Conservation (phyloP, 768 basidiomycete species). For the Tricholoma sp. region DNA sequence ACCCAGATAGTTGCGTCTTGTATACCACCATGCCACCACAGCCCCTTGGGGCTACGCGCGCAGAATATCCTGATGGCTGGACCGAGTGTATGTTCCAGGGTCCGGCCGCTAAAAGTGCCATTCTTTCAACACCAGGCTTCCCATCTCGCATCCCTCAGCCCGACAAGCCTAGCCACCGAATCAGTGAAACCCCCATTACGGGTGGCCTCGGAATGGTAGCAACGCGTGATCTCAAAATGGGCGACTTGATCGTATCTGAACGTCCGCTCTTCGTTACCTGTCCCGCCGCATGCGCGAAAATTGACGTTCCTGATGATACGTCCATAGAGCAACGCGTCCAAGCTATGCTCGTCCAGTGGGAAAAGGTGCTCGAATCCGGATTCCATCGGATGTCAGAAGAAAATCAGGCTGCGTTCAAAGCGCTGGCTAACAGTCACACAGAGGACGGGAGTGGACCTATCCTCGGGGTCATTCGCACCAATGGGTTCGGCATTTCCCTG, state of each 20-base stretch:
- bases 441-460: constrained; percentile 29
- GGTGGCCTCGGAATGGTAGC: constrained; percentile 4
- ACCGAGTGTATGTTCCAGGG: constrained; percentile 7
- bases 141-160: constrained; percentile 5
- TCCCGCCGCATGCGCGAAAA: background rate
- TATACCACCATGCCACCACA: constrained; percentile 3
- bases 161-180: background rate
- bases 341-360: constrained; percentile 9
- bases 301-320: background rate
- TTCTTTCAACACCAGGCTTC: constrained; percentile 6
- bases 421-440: constrained; percentile 21
- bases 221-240: background rate
- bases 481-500: constrained; percentile 15
- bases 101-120: background rate
- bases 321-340: background rate
- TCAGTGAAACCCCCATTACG: background rate
- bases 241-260: constrained; percentile 13
- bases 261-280: constrained; percentile 30
- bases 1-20: background rate
- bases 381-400: constrained; percentile 19
- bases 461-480: constrained; percentile 23
- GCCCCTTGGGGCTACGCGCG: background rate
- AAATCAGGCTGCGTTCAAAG: constrained; percentile 17
- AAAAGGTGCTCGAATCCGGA: constrained; percentile 10
- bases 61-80: constrained; percentile 1